Evolutionary conservation across 768 basidiomycete species (phyloP).

Genomic region (Leccinum arenicola): DNA sequence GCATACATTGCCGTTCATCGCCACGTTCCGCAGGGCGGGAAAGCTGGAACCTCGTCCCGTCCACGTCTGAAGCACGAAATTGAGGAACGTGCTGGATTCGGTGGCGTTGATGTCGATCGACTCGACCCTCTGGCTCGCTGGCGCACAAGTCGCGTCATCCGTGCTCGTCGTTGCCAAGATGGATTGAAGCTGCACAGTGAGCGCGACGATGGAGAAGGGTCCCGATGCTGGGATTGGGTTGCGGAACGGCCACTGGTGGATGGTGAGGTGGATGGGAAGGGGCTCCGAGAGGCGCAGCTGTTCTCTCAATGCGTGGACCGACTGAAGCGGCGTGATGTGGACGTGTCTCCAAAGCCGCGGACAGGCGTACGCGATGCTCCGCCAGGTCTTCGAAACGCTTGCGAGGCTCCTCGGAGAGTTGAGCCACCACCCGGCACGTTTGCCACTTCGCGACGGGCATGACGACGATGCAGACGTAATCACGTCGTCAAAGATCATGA

Average conservation of each 20-base stretch:
- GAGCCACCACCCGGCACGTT: not conserved
- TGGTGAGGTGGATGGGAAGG: constrained; percentile 11
- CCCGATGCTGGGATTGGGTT: constrained; percentile 1
- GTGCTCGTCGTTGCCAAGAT: constrained; percentile 7
- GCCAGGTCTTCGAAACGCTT: constrained; percentile 17
- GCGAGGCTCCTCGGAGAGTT: constrained; percentile 16
- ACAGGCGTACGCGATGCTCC: constrained; percentile 12
- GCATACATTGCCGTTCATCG: constrained; percentile 12
- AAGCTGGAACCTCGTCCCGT: constrained; percentile 13
- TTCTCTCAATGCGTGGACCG: constrained; percentile 10
- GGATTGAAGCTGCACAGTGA: constrained; percentile 16
- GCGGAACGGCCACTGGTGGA: constrained; percentile 23
- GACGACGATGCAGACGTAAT: constrained; percentile 10
- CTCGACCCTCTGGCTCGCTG: constrained; percentile 13
- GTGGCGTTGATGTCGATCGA: constrained; percentile 18
- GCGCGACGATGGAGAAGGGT: constrained; percentile 13
- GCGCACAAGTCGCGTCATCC: not conserved
- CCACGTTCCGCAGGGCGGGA: constrained; percentile 6
- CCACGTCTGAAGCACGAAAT: constrained; percentile 22
- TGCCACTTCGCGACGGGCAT: not conserved
- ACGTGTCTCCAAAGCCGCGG: constrained; percentile 22
- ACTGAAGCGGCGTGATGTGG: constrained; percentile 15
- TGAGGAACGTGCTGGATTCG: constrained; percentile 13
- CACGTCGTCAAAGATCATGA: constrained; percentile 21
- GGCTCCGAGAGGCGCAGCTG: constrained; percentile 16